These are phyloP conservation scores for Ceratocystis smalleyi DNA, from an alignment of 2,329 filamentous ascomycete genomes.

Conservation along the genomic window DNA sequence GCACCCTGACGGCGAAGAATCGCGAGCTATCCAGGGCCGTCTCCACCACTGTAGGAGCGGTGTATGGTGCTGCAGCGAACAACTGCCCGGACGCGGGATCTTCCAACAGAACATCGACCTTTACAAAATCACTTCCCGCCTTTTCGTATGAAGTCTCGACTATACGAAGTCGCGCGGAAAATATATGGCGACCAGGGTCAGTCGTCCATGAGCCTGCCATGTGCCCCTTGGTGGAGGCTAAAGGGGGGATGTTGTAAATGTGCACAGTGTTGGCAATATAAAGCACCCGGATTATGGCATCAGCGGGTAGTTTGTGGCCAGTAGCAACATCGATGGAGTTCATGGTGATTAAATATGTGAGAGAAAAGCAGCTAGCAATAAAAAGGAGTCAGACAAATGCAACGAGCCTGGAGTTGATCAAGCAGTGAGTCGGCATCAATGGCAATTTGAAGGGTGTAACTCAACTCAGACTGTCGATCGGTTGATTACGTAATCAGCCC, in stretches of 20 bases:
- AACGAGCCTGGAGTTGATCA: background rate
- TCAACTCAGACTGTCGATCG: too few relatives aligned
- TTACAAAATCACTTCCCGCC: conserved; percentile 37
- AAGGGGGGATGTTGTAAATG: conserved; percentile 75
- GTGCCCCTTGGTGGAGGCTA: conserved; percentile 65
- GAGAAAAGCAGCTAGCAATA: background rate
- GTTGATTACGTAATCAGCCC: background rate
- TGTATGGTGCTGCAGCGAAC: conserved; percentile 75
- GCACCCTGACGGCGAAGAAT: conserved; percentile 72
- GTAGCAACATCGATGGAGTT: conserved; percentile 56
- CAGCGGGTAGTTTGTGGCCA: conserved; percentile 48
- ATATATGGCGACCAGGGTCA: conserved; percentile 58
- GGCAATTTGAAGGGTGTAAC: background rate
- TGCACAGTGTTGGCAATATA: conserved; percentile 61
- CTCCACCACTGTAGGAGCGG: conserved; percentile 49
- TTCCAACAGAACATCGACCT: conserved; percentile 64
- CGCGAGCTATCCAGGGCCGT: conserved; percentile 63
- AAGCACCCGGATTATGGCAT: conserved; percentile 73
- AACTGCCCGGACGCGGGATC: conserved; percentile 56
- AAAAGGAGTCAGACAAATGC: background rate
- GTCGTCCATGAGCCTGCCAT: conserved; percentile 62
- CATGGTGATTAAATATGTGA: conserved; percentile 28
- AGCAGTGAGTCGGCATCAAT: background rate
- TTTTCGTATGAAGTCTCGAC: conserved; percentile 53
- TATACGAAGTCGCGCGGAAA: conserved; percentile 66